Base-by-base conservation (phyloP, 345 rosid genomes). In the Populus ilicifolia region DNA sequence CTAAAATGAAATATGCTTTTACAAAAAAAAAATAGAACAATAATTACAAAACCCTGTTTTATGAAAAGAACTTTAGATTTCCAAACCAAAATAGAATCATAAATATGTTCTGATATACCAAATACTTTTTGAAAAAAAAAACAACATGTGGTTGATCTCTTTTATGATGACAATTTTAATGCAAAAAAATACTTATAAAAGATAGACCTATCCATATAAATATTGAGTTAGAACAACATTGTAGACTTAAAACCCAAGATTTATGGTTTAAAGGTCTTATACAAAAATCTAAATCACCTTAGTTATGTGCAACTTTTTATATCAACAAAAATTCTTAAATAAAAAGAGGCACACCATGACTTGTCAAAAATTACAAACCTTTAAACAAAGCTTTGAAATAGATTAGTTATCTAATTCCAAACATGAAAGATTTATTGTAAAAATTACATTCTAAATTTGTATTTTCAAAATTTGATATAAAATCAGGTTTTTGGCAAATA, bases 61-160 rank as follows among this genome's bases (percentile, higher is more conserved):
- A 25, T 4, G 14, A 64, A 8, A 46, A 5, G 50, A 46, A 71
- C 27, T n/a, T 38, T 0, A 46, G 5, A 44, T 1, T 10, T 12
- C 2, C 21, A 50, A 71, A 3, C 1, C 1, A 4, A 6, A 10
- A 27, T 71, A 29, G 2, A 48, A 29, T 8, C 1, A 29, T 10
- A 30, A 29, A 72, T 14, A 0, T 72, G 20, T 50, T 63, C 29
- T 4, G 0, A 7, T 25, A 0, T 52, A 3, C 18, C 41, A 38
- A 72, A 72, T 72, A 41, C 75, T 11, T 72, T 52, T 8, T 72
- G 43, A 18, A 52, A 72, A 50, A 72, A 30, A 14, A 30, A 72
- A 29, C 1, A 72, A 20, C 43, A 71, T 6, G 29, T 54, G 2
- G 44, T 72, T 17, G 12, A 23, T 14, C 5, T 71, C 6, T 14